Evolutionary conservation across 2,329 filamentous ascomycete genomes (phyloP).

Genomic region (Aspergillus pseudoglaucus): DNA sequence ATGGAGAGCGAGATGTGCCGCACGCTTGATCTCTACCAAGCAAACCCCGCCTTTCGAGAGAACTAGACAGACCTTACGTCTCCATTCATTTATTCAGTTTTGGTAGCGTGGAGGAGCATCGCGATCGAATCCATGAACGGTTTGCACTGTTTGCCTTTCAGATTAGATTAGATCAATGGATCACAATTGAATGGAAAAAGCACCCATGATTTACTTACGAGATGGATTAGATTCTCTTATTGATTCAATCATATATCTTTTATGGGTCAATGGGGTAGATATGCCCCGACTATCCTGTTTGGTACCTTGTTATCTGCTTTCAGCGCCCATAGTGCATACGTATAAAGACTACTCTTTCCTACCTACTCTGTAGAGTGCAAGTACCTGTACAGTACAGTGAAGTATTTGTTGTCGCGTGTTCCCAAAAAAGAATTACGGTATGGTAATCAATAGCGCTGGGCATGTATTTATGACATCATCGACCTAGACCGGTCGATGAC

Average conservation of each 20-base stretch:
- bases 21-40: too few relatives aligned
- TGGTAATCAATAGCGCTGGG: conserved; percentile 3
- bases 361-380: too few relatives aligned
- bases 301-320: background rate
- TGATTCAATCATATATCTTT: too few relatives aligned
- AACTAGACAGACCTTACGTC: too few relatives aligned
- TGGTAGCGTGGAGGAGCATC: too few relatives aligned
- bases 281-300: background rate
- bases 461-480: conserved; percentile 19
- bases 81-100: too few relatives aligned
- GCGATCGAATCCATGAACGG: too few relatives aligned
- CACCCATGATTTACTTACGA: background rate
- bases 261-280: background rate
- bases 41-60: too few relatives aligned
- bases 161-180: background rate
- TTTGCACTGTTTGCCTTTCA: conserved; percentile 1
- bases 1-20: too few relatives aligned
- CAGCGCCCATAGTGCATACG: background rate
- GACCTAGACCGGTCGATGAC: conserved; percentile 26
- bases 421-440: conserved; percentile 4
- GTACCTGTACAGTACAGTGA: too few relatives aligned
- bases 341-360: background rate
- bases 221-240: too few relatives aligned
- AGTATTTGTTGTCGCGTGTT: background rate
- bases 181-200: background rate